Conservation (phyloP, 2,329 filamentous ascomycete species). For the Fusarium denticulatum region DNA sequence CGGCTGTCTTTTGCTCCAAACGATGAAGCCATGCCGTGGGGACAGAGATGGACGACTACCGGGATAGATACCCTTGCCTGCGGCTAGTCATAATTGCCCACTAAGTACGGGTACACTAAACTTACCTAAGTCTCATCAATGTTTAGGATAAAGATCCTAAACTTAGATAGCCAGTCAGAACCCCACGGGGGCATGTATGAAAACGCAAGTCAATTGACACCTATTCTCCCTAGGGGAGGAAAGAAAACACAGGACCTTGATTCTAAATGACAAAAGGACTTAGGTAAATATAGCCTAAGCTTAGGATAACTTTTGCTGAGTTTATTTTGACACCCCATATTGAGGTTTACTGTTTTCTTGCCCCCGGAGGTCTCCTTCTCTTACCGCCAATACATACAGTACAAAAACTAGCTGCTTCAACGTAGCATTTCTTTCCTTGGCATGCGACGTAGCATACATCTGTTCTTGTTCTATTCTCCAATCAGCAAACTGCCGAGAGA, state of each 20-base stretch:
- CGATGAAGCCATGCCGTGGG: rapidly evolving
- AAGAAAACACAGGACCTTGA: too few species aligned
- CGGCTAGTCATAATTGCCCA: too few species aligned
- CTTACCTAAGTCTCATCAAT: not conserved
- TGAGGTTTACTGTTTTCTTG: too few species aligned
- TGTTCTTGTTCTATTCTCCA: not conserved
- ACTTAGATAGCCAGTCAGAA: not conserved
- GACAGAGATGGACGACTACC: not conserved
- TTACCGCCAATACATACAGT: not conserved
- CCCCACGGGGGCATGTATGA: too few species aligned
- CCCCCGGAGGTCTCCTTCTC: too few species aligned
- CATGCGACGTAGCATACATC: not conserved
- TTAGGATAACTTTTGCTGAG: too few species aligned
- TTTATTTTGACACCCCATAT: too few species aligned
- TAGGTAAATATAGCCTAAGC: too few species aligned
- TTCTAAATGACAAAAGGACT: too few species aligned
- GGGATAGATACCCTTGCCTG: too few species aligned
- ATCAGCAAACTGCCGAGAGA: not conserved
- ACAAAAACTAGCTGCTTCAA: not conserved
- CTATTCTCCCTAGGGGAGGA: too few species aligned
- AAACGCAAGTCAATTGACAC: too few species aligned
- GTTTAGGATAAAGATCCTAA: not conserved
- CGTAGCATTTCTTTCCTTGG: not conserved
- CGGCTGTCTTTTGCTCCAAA: not conserved
- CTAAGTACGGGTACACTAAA: not conserved